Evolutionary conservation across 106 monocot genomes (phyloP), one percentile per base, ranked within the genome.

Genomic region (Dactylorhiza incarnata): DNA sequence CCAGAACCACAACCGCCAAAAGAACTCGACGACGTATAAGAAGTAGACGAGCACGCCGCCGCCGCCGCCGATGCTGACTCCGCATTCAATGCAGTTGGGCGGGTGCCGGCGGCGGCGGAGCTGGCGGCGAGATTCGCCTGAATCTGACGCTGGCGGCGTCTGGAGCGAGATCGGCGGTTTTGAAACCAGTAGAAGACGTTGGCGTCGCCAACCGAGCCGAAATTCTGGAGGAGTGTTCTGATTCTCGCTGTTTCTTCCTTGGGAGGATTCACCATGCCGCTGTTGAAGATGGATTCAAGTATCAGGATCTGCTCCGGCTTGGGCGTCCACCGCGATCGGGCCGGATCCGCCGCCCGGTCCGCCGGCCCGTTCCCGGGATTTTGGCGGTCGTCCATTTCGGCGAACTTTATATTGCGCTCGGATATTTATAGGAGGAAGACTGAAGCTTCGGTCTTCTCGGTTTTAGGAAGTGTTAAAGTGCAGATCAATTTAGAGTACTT

Each of bases 181-280:
- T 99, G 97, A 80, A 99, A 99, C 97, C 97, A 99, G 89, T 99
- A 99, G 85, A 99, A 99, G 26, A 99, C 94, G 75, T 99, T 99
- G 53, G 97, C 94, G 45, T 99, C 97, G 4, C 94, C 94, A 66
- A 99, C 94, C 0, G 94, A 23, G 5, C 97, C 97, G 71, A 89
- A 99, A 71, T 84, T 86, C 77, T 99, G 91, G 9, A 99, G 94
- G 10, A 91, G 83, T 81, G 82, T 88, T 14, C 97, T 81, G 67
- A 99, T 99, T 74, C 88, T 77, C 29, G 88, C 89, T 0, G 94
- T 99, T 80, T 99, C 97, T 5, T 91, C 89, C 81, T 99, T 99
- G n/a, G 94, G 81, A 0, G 97, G 97, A 73, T 99, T 99, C 49
- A 99, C 97, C 84, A 86, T 94, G 43, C 97, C 97, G 45, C 94